phyloP scores from a whole-genome alignment of 106 monocot species.

The Dioscorea dumetorum region DNA sequence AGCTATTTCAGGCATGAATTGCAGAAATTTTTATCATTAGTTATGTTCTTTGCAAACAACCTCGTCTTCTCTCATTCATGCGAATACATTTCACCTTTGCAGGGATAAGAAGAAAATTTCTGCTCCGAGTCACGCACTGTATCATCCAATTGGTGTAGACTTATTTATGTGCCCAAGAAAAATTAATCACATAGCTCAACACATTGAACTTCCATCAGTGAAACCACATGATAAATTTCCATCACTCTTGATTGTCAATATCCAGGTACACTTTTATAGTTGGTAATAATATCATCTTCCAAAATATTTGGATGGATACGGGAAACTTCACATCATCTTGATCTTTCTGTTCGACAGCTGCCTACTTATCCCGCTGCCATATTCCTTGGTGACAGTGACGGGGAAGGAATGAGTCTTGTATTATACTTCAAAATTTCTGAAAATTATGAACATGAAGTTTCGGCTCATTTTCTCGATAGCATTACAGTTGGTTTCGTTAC shows the following conservation, averaged over 20 bases:
- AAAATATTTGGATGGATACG: too few species aligned
- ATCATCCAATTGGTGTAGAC: slow-evolving; percentile 64
- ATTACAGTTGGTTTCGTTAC: slow-evolving; percentile 28
- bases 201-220: slow-evolving; percentile 79
- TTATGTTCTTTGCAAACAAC: too few species aligned
- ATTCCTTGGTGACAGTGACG: slow-evolving; percentile 84
- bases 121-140: slow-evolving; percentile 55
- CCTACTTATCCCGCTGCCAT: slow-evolving; percentile 88
- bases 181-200: slow-evolving; percentile 65
- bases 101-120: slow-evolving; percentile 60
- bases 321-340: not conserved
- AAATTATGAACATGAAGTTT: slow-evolving; percentile 55
- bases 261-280: slow-evolving; percentile 49
- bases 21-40: not conserved
- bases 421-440: slow-evolving; percentile 89
- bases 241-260: slow-evolving; percentile 87
- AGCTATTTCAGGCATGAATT: slow-evolving; percentile 83
- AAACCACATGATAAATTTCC: slow-evolving; percentile 65
- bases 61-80: too few species aligned
- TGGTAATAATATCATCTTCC: too few species aligned
- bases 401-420: slow-evolving; percentile 84
- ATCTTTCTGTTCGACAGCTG: slow-evolving; percentile 28
- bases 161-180: slow-evolving; percentile 48
- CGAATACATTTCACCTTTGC: not conserved
- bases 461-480: slow-evolving; percentile 62